phyloP scores from a whole-genome alignment of 1,284 basidiomycete genomes.

The Anthracocystis walkeri region DNA sequence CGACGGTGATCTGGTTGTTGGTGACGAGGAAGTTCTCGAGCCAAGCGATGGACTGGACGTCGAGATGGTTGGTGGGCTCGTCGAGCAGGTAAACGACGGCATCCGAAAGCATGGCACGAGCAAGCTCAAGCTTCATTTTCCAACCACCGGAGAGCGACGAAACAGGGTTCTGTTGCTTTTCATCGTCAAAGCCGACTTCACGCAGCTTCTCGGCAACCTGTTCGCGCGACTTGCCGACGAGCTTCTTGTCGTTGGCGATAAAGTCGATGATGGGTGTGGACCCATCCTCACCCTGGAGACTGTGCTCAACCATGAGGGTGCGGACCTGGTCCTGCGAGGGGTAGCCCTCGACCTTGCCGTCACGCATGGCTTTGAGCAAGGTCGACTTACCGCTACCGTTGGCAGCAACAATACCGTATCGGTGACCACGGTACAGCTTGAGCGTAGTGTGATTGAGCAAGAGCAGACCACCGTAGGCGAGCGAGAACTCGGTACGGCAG shows the following conservation, averaged over 20 bases:
- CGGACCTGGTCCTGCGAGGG: slow-evolving; percentile 87
- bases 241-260: slow-evolving; percentile 79
- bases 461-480: slow-evolving; percentile 95
- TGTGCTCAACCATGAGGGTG: slow-evolving; percentile 95
- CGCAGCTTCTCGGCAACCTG: slow-evolving; percentile 60
- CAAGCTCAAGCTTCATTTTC: slow-evolving; percentile 95
- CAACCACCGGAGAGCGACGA: slow-evolving; percentile 95
- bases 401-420: slow-evolving; percentile 94
- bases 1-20: slow-evolving; percentile 76
- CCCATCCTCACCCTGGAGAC: slow-evolving; percentile 90
- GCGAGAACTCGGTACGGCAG: slow-evolving; percentile 91
- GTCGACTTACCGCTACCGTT: slow-evolving; percentile 98
- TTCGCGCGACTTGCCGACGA: slow-evolving; percentile 58
- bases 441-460: slow-evolving; percentile 94
- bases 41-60: slow-evolving; percentile 91
- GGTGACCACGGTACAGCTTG: slow-evolving; percentile 84
- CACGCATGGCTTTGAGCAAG: slow-evolving; percentile 92
- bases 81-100: slow-evolving; percentile 93
- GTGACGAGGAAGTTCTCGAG: slow-evolving; percentile 81
- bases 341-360: slow-evolving; percentile 94
- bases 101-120: slow-evolving; percentile 70
- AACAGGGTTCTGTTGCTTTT: slow-evolving; percentile 85
- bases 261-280: slow-evolving; percentile 86
- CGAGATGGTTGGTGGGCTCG: slow-evolving; percentile 82
- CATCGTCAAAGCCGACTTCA: slow-evolving; percentile 83